Base-by-base conservation (phyloP, 2,329 filamentous ascomycete genomes). In the Stagonosporopsis rhizophila region DNA sequence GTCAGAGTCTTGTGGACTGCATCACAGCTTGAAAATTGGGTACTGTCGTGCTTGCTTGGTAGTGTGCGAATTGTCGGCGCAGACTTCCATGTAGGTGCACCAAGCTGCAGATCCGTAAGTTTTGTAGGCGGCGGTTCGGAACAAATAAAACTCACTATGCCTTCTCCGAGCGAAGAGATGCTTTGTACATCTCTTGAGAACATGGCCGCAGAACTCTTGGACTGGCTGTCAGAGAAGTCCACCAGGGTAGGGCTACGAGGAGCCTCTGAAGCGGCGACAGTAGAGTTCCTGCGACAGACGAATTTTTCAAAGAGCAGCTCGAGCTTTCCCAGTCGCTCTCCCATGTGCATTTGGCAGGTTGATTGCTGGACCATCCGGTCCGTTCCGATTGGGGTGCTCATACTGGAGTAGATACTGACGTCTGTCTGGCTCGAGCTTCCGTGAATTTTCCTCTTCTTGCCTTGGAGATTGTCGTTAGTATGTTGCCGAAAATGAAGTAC, bases 221-320 rank as follows among this genome's bases (percentile, higher is more conserved):
- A 61, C 41, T 59, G 58, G 28, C 64, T 67, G 20, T 73, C 69
- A 23, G 57, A 60, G n/a, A 52, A 50, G n/a, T 48, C 60, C 8
- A 62, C 60, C 17, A 67, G 49, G 11, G 64, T 64, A n/a, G 67
- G 62, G 44, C 63, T 72, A 28, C 35, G 50, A 22, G 63, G 61
- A 20, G 39, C 32, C 17, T 65, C 60, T 35, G 42, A 40, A 34
- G 59, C 34, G 20, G 40, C 56, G 17, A 50, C 34, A 35, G 38
- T 59, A 9, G 69, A 47, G 38, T 37, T 60, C 44, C 71, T 75
- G 28, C 73, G 69, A 61, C 71, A 74, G 14, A 73, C 71, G 41
- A 74, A 75, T 48, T 62, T 67, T 39, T 75, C 73, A 37, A 75
- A 75, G 2, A 75, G 59, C 28, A 72, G 70, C 40, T 75, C 73